A percentile compares a stretch with the other conserved stretches of the same genome.
phyloP scores from a whole-genome alignment of 257 asterid species.

The Gentiana macrophylla region DNA sequence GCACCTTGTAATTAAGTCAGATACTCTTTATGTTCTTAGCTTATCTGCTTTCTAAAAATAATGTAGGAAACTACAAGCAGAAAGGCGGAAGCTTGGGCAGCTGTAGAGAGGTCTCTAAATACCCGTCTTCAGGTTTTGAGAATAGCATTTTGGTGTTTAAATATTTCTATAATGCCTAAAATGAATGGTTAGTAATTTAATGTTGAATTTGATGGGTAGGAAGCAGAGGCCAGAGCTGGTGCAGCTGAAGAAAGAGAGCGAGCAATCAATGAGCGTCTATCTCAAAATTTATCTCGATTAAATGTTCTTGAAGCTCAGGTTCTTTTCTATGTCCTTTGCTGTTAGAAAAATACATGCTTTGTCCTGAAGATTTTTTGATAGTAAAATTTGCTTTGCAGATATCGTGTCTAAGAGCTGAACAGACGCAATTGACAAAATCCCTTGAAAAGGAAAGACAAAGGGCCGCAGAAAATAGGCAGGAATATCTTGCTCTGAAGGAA shows the following conservation, averaged over 20 bases:
- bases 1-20: neutral
- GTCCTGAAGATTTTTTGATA: constrained; percentile 26
- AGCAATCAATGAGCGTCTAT: constrained; percentile 79
- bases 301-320: constrained; percentile 99
- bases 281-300: constrained; percentile 91
- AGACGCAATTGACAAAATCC: constrained; percentile 80
- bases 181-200: constrained; percentile 5
- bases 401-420: constrained; percentile 98
- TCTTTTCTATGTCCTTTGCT: constrained; percentile 10
- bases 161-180: constrained; percentile 4
- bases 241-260: constrained; percentile 93
- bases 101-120: constrained; percentile 84
- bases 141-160: constrained; percentile 5
- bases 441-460: constrained; percentile 92
- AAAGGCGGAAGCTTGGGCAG: constrained; percentile 96
- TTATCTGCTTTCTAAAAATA: constrained; percentile 12
- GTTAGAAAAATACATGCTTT: constrained; percentile 6
- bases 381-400: constrained; percentile 40
- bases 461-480: constrained; percentile 87
- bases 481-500: constrained; percentile 87
- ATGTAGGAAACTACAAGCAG: constrained; percentile 88
- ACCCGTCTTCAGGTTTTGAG: constrained; percentile 85
- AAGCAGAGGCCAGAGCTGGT: constrained; percentile 96
- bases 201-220: constrained; percentile 34
- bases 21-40: neutral